These are phyloP conservation scores for Quercus wislizeni DNA, from an alignment of 306 rosid species.

Conservation along the genomic window DNA sequence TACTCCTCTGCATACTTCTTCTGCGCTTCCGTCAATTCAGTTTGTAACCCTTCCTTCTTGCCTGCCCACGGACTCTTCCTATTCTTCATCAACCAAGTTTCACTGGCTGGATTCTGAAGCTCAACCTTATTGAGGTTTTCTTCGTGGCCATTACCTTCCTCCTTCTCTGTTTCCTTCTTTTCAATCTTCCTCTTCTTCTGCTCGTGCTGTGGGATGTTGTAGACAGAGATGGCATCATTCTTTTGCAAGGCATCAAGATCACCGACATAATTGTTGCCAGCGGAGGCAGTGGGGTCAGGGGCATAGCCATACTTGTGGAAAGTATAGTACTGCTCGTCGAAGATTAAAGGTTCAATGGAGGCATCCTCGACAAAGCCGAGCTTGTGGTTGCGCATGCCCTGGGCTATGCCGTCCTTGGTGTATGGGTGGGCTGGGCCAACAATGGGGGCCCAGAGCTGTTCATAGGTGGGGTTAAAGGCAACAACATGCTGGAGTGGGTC, in stretches of 20 bases:
- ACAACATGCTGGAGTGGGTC: constrained; percentile 77
- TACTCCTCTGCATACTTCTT: constrained; percentile 87
- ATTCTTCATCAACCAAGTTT: constrained; percentile 77
- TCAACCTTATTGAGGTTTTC: constrained; percentile 25
- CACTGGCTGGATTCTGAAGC: constrained; percentile 71
- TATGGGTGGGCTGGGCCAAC: constrained; percentile 89
- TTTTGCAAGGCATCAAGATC: constrained; percentile 57
- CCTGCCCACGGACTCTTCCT: constrained; percentile 94
- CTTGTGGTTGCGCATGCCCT: constrained; percentile 96
- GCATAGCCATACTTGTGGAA: constrained; percentile 86
- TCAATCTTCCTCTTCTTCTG: constrained; percentile 70
- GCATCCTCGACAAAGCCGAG: constrained; percentile 92
- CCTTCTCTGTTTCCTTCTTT: constrained; percentile 36
- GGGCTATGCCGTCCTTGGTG: constrained; percentile 89
- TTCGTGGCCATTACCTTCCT: constrained; percentile 13
- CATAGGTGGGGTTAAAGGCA: constrained; percentile 80
- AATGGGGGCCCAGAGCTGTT: constrained; percentile 92
- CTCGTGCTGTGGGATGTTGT: constrained; percentile 71
- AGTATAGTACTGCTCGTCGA: constrained; percentile 93
- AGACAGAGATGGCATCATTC: constrained; percentile 74
- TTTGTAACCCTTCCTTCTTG: constrained; percentile 74
- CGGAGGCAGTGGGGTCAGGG: constrained; percentile 82
- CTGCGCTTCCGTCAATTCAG: constrained; percentile 83
- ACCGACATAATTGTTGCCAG: constrained; percentile 67
- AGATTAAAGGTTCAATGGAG: constrained; percentile 72